These are phyloP conservation scores for Mycogone perniciosa DNA, from an alignment of 2,329 filamentous ascomycete species.

Conservation along the genomic window DNA sequence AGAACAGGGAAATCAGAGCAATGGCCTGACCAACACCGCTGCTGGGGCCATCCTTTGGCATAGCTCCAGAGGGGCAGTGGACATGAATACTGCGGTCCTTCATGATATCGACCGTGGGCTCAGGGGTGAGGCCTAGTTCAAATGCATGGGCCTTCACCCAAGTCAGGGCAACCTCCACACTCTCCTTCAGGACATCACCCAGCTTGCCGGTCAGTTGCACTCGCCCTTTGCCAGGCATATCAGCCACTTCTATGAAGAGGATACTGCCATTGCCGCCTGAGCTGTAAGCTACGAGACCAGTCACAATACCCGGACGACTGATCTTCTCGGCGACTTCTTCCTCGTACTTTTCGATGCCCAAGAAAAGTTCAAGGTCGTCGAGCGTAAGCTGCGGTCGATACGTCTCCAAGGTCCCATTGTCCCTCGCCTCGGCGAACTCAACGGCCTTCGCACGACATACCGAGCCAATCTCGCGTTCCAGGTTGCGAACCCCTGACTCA, in stretches of 20 bases:
- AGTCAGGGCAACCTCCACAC: constrained; percentile 87
- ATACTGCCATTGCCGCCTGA: constrained; percentile 91
- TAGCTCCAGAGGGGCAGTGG: constrained; percentile 89
- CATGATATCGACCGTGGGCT: constrained; percentile 88
- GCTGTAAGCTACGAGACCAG: constrained; percentile 90
- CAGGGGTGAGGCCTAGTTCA: constrained; percentile 75
- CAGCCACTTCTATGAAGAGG: constrained; percentile 94
- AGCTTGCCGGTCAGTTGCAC: constrained; percentile 96
- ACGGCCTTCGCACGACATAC: constrained; percentile 95
- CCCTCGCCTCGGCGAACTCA: constrained; percentile 85
- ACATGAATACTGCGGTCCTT: constrained; percentile 90
- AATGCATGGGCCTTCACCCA: constrained; percentile 98
- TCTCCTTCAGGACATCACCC: constrained; percentile 94
- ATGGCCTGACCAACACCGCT: constrained; percentile 93
- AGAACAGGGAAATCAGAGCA: constrained; percentile 85
- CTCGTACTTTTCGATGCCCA: constrained; percentile 89
- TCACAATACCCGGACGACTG: constrained; percentile 83
- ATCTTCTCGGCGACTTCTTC: constrained; percentile 90
- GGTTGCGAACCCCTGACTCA: constrained; percentile 89
- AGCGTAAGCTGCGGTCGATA: constrained; percentile 71
- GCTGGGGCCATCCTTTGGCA: constrained; percentile 84
- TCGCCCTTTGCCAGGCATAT: constrained; percentile 88
- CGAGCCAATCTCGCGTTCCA: constrained; percentile 90
- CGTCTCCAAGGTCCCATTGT: constrained; percentile 57
- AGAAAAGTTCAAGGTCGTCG: constrained; percentile 79